Percentiles rank a stretch among this genome's conserved stretches.
Evolutionary conservation across 192 early-diverging fungal species (phyloP).

Genomic region (Backusella liffmaniae): DNA sequence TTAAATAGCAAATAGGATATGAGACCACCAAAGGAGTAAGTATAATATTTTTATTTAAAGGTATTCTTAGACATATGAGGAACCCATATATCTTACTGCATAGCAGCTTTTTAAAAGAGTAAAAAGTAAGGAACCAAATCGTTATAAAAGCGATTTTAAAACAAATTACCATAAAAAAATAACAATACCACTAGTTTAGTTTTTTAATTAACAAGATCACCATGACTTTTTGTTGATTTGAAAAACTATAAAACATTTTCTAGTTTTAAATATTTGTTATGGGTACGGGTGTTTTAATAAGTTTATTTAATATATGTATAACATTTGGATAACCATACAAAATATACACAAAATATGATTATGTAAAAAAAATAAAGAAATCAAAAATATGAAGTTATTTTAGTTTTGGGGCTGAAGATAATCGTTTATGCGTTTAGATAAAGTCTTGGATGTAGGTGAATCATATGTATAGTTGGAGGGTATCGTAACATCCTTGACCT

Average conservation of each 20-base stretch:
- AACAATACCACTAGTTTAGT: neutral
- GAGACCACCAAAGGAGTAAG: neutral
- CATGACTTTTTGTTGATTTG: neutral
- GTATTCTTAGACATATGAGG: neutral
- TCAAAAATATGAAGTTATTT: neutral
- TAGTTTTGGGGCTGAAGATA: neutral
- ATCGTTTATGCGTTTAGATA: neutral
- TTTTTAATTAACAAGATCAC: neutral
- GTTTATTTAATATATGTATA: neutral
- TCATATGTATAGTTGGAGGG: neutral
- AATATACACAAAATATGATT: constrained; percentile 1
- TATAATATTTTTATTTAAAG: neutral
- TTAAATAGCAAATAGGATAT: neutral
- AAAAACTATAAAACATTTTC: neutral
- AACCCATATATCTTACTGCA: too few species aligned
- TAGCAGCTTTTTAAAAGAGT: too few species aligned
- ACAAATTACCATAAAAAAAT: neutral
- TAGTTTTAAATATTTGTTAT: neutral
- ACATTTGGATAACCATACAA: neutral
- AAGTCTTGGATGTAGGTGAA: neutral
- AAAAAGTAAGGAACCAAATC: too few species aligned
- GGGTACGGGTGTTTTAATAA: neutral
- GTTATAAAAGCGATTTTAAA: neutral
- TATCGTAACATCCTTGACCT: neutral
- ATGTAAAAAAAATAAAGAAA: neutral